Conservation (phyloP, 768 basidiomycete genomes). For the Russula abietina region DNA sequence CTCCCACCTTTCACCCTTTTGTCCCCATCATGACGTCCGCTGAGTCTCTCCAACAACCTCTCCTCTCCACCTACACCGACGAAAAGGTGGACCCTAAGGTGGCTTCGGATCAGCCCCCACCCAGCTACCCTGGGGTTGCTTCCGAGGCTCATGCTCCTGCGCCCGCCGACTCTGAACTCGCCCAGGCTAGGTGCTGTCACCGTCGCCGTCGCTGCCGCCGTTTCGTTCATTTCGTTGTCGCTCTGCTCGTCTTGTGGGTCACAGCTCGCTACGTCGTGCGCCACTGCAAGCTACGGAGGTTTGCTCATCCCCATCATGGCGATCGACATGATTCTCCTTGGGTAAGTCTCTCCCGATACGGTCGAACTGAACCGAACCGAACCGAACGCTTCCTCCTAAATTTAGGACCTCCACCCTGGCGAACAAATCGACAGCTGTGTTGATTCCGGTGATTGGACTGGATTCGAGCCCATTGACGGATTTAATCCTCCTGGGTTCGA, state of each 20-base stretch:
- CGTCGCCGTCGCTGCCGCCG: conserved; percentile 9
- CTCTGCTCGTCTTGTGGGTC: not conserved
- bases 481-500: not conserved
- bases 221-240: conserved; percentile 3
- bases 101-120: not conserved
- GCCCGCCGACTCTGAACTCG: not conserved
- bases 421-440: conserved; percentile 8
- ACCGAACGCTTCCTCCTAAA: no score
- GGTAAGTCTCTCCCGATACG: not conserved
- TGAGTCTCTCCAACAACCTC: not conserved
- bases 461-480: not conserved
- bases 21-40: not conserved
- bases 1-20: not conserved
- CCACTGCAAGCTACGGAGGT: not conserved
- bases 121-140: not conserved
- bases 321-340: not conserved
- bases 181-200: not conserved
- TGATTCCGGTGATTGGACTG: conserved; percentile 6
- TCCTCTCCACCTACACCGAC: not conserved
- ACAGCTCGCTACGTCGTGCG: not conserved
- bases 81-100: conserved; percentile 13
- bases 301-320: not conserved
- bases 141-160: not conserved
- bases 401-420: not conserved
- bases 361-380: not conserved